Conservation (phyloP, 192 early-diverging fungal species). For the Umbelopsis sp. region DNA sequence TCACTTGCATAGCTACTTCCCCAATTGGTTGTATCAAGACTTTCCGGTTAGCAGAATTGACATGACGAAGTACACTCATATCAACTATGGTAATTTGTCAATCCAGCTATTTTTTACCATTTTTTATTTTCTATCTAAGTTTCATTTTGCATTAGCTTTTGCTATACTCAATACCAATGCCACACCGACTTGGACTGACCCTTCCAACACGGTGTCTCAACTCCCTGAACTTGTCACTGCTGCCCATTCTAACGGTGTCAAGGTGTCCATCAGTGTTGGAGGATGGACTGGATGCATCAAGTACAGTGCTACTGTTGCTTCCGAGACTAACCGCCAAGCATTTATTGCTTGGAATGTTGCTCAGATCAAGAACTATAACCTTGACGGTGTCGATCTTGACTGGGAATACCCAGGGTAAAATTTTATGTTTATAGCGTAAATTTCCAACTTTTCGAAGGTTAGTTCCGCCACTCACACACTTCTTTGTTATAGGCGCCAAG, state of each 20-base stretch:
- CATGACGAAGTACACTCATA: slow-evolving; percentile 62
- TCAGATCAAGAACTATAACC: slow-evolving; percentile 49
- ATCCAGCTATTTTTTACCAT: neutral
- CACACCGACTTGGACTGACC: slow-evolving; percentile 35
- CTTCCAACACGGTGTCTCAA: slow-evolving; percentile 30
- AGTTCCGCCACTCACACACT: too few relatives aligned
- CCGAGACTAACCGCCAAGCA: slow-evolving; percentile 36
- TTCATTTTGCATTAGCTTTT: slow-evolving; percentile 37
- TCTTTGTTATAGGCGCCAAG: slow-evolving; percentile 44
- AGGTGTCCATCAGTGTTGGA: slow-evolving; percentile 66
- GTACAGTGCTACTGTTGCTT: slow-evolving; percentile 55
- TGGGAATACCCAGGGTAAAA: slow-evolving; percentile 6
- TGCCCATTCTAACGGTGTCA: slow-evolving; percentile 48
- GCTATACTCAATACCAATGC: slow-evolving; percentile 46
- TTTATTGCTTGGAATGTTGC: slow-evolving; percentile 54
- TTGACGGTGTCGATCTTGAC: slow-evolving; percentile 82
- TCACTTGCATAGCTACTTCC: neutral
- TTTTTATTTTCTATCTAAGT: neutral
- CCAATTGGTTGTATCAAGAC: neutral
- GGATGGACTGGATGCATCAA: slow-evolving; percentile 70
- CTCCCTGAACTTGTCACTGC: slow-evolving; percentile 45
- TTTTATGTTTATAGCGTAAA: too few relatives aligned
- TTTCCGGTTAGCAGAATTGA: slow-evolving; percentile 42
- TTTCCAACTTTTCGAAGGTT: too few relatives aligned
- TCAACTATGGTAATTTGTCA: slow-evolving; percentile 54